A percentile compares a stretch with the other conserved stretches of the same genome.
Evolutionary conservation across 176 grass and related monocot genomes (phyloP).

Genomic region (Musa schizocarpa): DNA sequence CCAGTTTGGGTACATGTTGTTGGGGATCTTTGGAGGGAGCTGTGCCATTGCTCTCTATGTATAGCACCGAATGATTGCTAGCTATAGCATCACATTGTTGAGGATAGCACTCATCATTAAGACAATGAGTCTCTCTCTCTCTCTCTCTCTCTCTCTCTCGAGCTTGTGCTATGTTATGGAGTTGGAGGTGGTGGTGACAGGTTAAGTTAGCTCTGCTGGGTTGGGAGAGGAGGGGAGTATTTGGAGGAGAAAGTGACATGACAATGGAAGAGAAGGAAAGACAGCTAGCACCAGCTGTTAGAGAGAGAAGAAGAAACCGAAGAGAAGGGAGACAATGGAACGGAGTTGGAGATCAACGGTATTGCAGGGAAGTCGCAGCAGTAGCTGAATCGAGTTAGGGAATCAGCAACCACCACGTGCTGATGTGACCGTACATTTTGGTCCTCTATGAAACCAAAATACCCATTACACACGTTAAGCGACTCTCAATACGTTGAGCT

Average conservation of each 20-base stretch:
- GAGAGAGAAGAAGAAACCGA: not conserved
- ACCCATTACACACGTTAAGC: no score
- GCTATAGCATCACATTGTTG: no score
- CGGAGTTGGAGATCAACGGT: not conserved
- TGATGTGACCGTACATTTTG: not conserved
- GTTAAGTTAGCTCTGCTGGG: not conserved
- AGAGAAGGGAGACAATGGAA: not conserved
- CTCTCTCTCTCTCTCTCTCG: not conserved
- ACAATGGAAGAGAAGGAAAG: not conserved
- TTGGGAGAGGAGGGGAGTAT: not conserved
- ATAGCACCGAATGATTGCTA: no score
- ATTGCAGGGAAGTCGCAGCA: not conserved
- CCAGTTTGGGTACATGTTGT: not conserved
- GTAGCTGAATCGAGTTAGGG: not conserved
- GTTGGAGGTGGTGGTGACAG: not conserved
- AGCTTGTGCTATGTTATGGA: not conserved
- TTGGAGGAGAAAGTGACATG: not conserved
- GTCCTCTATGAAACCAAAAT: no score
- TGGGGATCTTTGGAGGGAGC: conserved; percentile 12
- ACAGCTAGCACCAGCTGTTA: not conserved
- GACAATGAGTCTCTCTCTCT: not conserved
- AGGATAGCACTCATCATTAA: no score
- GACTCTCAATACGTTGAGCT: no score
- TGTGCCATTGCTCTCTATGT: conserved; percentile 1
- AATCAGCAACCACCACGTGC: not conserved